phyloP scores from a whole-genome alignment of 768 basidiomycete species.

The Mycena vulgaris region DNA sequence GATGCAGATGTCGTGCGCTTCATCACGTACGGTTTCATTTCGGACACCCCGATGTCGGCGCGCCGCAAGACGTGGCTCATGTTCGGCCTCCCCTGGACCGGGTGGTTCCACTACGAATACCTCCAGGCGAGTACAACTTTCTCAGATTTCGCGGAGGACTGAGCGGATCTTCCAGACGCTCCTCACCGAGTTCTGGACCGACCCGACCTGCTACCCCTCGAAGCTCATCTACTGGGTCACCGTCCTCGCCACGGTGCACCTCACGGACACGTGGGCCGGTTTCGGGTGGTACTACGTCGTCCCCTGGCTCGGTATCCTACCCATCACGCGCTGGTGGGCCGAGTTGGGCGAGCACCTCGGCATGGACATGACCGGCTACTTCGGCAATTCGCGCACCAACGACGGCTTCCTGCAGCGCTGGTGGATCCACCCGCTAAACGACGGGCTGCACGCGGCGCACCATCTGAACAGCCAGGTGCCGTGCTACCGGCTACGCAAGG shows the following conservation, averaged over 20 bases:
- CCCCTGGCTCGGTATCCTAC: conserved; percentile 14
- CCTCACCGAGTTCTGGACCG: conserved; percentile 21
- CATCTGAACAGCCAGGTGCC: conserved; percentile 23
- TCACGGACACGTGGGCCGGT: conserved; percentile 1
- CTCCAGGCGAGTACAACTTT: neutral
- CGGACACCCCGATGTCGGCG: conserved; percentile 13
- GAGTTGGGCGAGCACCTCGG: conserved; percentile 27
- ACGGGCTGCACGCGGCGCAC: conserved; percentile 20
- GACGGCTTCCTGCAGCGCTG: conserved; percentile 22
- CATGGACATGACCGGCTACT: conserved; percentile 14
- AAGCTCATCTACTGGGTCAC: conserved; percentile 13
- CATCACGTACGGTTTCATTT: conserved; percentile 27
- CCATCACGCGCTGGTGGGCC: conserved; percentile 22
- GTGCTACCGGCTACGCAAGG: conserved; percentile 16
- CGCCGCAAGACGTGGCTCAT: conserved; percentile 22
- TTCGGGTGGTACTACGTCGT: conserved; percentile 25
- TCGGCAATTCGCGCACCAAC: conserved; percentile 23
- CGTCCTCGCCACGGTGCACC: conserved; percentile 3
- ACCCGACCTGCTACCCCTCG: conserved; percentile 20
- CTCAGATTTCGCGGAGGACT: too few species aligned
- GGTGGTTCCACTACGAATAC: conserved; percentile 27
- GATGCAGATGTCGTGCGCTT: conserved; percentile 19
- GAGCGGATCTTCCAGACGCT: conserved; percentile 4
- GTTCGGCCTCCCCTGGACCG: conserved; percentile 15
- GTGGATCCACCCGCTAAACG: conserved; percentile 19